Conservation (phyloP, 202 grass and related monocot genomes). For the Elaeis oleifera region DNA sequence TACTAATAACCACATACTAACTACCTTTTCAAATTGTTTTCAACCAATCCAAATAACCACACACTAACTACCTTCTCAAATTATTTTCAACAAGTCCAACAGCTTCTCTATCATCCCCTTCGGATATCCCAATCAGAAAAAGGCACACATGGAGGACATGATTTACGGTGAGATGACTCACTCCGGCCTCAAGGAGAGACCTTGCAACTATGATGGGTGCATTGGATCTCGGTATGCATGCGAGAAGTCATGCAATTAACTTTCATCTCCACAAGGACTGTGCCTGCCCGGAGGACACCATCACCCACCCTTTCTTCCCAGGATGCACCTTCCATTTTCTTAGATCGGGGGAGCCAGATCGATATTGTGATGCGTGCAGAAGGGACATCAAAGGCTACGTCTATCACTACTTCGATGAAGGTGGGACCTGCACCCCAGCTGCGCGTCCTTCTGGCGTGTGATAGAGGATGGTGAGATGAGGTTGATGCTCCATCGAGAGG, state of each 20-base stretch:
- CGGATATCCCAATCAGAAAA: too few species aligned
- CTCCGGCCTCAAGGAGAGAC: background rate
- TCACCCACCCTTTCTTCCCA: conserved; percentile 10
- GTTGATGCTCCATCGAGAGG: background rate
- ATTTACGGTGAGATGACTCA: too few species aligned
- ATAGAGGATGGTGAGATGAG: too few species aligned
- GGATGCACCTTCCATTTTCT: background rate
- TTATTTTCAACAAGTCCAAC: too few species aligned
- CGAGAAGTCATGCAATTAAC: background rate
- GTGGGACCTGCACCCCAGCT: conserved; percentile 4
- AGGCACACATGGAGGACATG: too few species aligned
- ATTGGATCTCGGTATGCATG: background rate
- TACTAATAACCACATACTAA: too few species aligned
- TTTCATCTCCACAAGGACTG: background rate
- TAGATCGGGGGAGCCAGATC: background rate
- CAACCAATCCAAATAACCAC: too few species aligned
- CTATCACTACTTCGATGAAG: background rate
- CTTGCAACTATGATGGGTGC: background rate
- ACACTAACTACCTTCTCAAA: too few species aligned
- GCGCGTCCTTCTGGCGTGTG: background rate
- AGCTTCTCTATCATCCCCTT: too few species aligned
- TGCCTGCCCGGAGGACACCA: background rate
- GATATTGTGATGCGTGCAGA: background rate
- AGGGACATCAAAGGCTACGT: conserved; percentile 1
- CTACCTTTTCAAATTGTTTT: too few species aligned